Base-by-base conservation (phyloP, 352 stramenopile genomes). In the Phytopythium sindhum region DNA sequence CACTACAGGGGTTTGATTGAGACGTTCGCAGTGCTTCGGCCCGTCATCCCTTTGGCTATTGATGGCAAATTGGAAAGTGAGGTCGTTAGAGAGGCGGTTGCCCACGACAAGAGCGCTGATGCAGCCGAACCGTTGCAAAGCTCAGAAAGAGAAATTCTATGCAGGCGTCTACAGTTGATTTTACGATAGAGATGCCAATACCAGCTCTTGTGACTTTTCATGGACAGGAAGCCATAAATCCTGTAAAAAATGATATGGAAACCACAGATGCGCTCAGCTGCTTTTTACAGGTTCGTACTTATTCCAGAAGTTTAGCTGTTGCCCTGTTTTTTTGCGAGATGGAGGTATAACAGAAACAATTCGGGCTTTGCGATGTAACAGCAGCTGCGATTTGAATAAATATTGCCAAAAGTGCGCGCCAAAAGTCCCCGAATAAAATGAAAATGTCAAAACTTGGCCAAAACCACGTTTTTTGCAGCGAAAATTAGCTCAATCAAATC, bases 161-260 rank as follows among this genome's bases (percentile, higher is more conserved):
- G n/a, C n/a, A n/a, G n/a, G n/a, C n/a, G n/a, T n/a, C n/a, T n/a
- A 31, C 45, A 53, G 10, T 29, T 53, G 21, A 53, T 53, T 31
- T 53, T 29, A 7, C 19, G 39, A 12, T 7, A 31, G 45, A 53
- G 11, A n/a, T 29, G 15, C 15, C 4, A n/a, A 26, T 53, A 29
- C 24, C 29, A 21, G 45, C 45, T 53, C 45, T 41, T 53, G 45
- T 28, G 45, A 53, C 45, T 17, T 26, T 53, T 53, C n/a, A 29
- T 53, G 21, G 45, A 31, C 29, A 65, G 11, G 39, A 62, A 33
- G 48, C 52, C 19, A 26, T 67, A 44, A 41, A 42, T 37, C n/a
- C 37, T n/a, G 67, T 76, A 50, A 63, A 62, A 31, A 67, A 73
- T 21, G 44, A 75, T 17, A 26, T 47, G 51, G 48, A 76, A 7